phyloP scores from a whole-genome alignment of 2,329 filamentous ascomycete species.

The Talaromyces sp. region DNA sequence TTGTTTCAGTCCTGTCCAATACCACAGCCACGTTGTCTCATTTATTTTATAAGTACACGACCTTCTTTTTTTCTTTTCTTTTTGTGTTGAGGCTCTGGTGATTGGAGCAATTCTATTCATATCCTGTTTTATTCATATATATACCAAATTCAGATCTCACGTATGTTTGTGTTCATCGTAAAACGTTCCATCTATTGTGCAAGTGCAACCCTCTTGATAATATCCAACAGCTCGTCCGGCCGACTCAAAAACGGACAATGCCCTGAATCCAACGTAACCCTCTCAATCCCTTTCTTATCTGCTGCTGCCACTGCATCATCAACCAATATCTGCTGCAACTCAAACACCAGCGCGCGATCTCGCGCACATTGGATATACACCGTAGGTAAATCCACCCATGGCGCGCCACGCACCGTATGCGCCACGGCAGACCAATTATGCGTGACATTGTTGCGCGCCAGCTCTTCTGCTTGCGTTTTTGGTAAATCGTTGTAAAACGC shows the following conservation, averaged over 20 bases:
- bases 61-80: slow-evolving; percentile 2
- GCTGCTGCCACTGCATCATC: background rate
- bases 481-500: background rate
- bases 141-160: background rate
- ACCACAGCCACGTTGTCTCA: background rate
- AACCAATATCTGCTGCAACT: background rate
- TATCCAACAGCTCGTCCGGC: background rate
- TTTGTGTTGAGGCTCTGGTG: background rate
- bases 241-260: background rate
- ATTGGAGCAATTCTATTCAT: background rate
- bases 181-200: background rate
- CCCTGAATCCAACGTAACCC: background rate
- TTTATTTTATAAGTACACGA: background rate
- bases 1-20: background rate
- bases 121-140: background rate
- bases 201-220: background rate
- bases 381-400: background rate
- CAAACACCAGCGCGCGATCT: background rate
- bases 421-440: background rate
- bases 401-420: background rate
- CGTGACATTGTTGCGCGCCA: background rate
- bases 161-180: background rate
- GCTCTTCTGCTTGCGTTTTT: background rate
- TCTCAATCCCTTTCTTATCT: background rate
- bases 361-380: background rate